Conservation (phyloP, 2,329 filamentous ascomycete species). For the Claviceps spartinae region DNA sequence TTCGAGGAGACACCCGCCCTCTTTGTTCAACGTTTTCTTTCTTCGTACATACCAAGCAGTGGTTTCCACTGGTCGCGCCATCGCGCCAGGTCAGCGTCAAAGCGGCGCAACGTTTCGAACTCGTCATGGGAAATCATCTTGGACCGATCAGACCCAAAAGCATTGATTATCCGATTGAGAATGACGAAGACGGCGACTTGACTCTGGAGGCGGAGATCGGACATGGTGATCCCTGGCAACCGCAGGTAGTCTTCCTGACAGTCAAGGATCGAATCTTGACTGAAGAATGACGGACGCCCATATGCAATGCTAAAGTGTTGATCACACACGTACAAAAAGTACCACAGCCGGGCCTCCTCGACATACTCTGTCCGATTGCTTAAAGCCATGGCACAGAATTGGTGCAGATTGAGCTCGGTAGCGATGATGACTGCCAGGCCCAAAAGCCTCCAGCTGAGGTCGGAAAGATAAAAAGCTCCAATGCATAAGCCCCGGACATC, state of each 20-base stretch:
- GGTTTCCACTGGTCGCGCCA: conserved; percentile 25
- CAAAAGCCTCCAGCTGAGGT: conserved; percentile 41
- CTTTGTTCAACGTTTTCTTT: background rate
- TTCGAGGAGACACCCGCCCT: background rate
- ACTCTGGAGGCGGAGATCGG: conserved; percentile 41
- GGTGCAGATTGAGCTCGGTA: conserved; percentile 42
- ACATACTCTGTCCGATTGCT: conserved; percentile 30
- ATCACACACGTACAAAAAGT: conserved; percentile 50
- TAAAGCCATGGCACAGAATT: conserved; percentile 35
- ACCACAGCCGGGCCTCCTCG: conserved; percentile 47
- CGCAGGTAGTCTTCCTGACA: conserved; percentile 41
- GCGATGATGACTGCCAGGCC: conserved; percentile 45
- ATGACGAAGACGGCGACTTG: conserved; percentile 49
- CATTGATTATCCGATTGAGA: conserved; percentile 42
- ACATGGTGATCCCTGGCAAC: conserved; percentile 33
- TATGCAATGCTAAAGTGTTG: conserved; percentile 54
- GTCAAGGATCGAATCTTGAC: conserved; percentile 42
- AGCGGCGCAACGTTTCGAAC: conserved; percentile 19
- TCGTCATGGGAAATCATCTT: conserved; percentile 17
- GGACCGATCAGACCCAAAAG: conserved; percentile 42
- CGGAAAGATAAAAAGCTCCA: conserved; percentile 50
- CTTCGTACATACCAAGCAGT: conserved; percentile 15
- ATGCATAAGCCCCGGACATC: conserved; percentile 48
- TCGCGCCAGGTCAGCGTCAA: conserved; percentile 18
- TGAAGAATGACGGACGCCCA: conserved; percentile 41